Percentiles rank a stretch among this genome's conserved stretches.
phyloP scores from a whole-genome alignment of 495 filamentous ascomycete species.

The Tuber magnatum region DNA sequence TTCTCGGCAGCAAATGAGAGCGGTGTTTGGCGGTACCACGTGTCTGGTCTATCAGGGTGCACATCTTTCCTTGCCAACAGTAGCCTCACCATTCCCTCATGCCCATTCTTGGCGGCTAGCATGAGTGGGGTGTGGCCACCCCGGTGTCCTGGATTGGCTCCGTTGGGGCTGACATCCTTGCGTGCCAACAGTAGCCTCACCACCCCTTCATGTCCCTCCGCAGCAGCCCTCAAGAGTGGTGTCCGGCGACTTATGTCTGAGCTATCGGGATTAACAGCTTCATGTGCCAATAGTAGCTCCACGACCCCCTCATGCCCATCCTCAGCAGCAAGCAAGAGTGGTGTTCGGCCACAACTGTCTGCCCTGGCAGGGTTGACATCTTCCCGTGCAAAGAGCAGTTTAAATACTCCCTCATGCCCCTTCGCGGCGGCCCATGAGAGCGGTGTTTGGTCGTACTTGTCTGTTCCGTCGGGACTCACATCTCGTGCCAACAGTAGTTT shows the following conservation, averaged over 20 bases:
- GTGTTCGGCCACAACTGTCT: background rate
- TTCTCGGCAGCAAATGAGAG: slow-evolving; percentile 35
- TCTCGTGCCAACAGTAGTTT: slow-evolving; percentile 8
- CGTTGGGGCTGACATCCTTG: slow-evolving; percentile 11
- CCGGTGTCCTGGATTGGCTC: too few relatives aligned
- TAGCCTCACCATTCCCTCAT: slow-evolving; percentile 37
- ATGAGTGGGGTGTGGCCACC: slow-evolving; percentile 27
- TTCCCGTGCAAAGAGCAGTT: background rate
- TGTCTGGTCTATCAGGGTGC: slow-evolving; percentile 9
- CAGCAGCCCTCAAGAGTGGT: slow-evolving; percentile 20
- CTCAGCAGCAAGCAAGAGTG: slow-evolving; percentile 17
- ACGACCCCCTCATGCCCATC: slow-evolving; percentile 40
- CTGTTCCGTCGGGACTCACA: slow-evolving; percentile 4
- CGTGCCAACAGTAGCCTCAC: slow-evolving; percentile 38
- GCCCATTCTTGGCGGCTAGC: slow-evolving; percentile 35
- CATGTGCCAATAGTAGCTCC: slow-evolving; percentile 33
- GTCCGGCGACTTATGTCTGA: background rate
- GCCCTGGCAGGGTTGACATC: background rate
- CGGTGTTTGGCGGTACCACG: slow-evolving; percentile 34
- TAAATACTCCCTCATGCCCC: background rate
- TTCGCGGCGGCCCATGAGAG: background rate
- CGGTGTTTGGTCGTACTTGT: slow-evolving; percentile 28
- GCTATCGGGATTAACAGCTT: slow-evolving; percentile 9
- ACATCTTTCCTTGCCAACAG: slow-evolving; percentile 23
- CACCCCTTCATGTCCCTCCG: slow-evolving; percentile 36